phyloP scores from a whole-genome alignment of 192 early-diverging fungal species.

The Backusella circina region DNA sequence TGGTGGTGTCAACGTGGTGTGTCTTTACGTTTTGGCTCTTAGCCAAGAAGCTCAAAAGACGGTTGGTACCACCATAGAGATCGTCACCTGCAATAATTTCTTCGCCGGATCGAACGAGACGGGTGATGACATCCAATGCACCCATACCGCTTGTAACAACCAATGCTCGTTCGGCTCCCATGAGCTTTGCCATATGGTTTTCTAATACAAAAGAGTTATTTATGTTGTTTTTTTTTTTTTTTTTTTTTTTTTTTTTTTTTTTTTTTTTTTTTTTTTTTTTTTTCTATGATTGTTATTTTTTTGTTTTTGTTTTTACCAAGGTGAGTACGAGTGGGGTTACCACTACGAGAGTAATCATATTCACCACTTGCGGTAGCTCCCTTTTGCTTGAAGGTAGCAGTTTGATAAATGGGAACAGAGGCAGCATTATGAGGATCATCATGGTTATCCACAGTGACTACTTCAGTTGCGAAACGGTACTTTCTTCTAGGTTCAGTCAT shows the following conservation, averaged over 20 bases:
- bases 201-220: slow-evolving; percentile 42
- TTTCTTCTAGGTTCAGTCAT: slow-evolving; percentile 31
- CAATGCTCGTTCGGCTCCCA: slow-evolving; percentile 83
- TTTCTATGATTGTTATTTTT: no score
- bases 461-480: slow-evolving; percentile 73
- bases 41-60: slow-evolving; percentile 81
- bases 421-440: slow-evolving; percentile 88
- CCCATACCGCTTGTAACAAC: slow-evolving; percentile 91
- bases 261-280: slow-evolving; percentile 39
- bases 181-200: slow-evolving; percentile 91
- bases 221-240: background rate
- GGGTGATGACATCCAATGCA: slow-evolving; percentile 87
- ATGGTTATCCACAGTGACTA: slow-evolving; percentile 69
- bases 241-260: slow-evolving; percentile 23
- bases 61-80: slow-evolving; percentile 96
- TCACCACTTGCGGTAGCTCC: slow-evolving; percentile 78
- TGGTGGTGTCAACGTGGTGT: slow-evolving; percentile 91
- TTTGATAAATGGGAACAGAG: slow-evolving; percentile 96
- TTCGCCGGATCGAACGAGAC: slow-evolving; percentile 83
- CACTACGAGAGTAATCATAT: slow-evolving; percentile 95
- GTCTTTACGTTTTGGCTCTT: slow-evolving; percentile 78
- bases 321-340: slow-evolving; percentile 95
- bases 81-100: slow-evolving; percentile 95
- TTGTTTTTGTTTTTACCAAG: slow-evolving; percentile 54
- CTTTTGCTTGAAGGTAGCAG: slow-evolving; percentile 95